Percentiles rank a stretch among this genome's conserved stretches.
Conservation (phyloP, 345 rosid species). For the Euphorbia lathyris region DNA sequence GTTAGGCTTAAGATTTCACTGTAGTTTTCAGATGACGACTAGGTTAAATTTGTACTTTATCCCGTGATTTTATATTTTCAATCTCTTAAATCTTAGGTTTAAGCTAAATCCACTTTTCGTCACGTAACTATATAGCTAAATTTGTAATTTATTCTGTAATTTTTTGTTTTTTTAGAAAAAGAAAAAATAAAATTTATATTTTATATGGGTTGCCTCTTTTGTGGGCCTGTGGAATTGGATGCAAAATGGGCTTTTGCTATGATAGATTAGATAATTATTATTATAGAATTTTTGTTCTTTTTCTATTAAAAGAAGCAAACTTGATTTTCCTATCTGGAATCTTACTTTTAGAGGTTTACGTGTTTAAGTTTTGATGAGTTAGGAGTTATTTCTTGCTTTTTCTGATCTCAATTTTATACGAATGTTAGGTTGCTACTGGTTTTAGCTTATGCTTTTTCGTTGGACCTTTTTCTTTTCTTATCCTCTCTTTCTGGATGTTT, state of each 20-base stretch:
- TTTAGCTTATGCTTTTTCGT: neutral
- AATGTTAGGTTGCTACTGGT: neutral
- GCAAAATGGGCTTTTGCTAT: neutral
- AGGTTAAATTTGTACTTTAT: no score
- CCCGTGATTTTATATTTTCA: no score
- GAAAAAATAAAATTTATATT: neutral
- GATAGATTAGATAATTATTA: neutral
- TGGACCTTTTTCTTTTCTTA: neutral
- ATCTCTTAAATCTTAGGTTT: no score
- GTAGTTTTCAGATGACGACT: no score
- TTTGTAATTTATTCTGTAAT: no score
- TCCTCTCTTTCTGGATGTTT: neutral
- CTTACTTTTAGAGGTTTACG: neutral
- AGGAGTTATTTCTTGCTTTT: neutral
- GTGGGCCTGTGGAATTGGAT: conserved; percentile 6
- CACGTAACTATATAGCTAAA: no score
- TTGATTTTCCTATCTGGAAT: neutral
- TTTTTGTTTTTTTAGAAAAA: no score
- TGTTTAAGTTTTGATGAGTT: neutral
- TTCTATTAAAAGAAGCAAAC: neutral
- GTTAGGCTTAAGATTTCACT: no score
- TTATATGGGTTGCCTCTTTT: neutral
- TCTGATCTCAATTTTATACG: neutral
- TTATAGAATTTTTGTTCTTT: neutral
- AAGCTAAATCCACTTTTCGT: no score